These are phyloP conservation scores for Termitomyces sp. DNA, from an alignment of 768 basidiomycete species.

Conservation along the genomic window DNA sequence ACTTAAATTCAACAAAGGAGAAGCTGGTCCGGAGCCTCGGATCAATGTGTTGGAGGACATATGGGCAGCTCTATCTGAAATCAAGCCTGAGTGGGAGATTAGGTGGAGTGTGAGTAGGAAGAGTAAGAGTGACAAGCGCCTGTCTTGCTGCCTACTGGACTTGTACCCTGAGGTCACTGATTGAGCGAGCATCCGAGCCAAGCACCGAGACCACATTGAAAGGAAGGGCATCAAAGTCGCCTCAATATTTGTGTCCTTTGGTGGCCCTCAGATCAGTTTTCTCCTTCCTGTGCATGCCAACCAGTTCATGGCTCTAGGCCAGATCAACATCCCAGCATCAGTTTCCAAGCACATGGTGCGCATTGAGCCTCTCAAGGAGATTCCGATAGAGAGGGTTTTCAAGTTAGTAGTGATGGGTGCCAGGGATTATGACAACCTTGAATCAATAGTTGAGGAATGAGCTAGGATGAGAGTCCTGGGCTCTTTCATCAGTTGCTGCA, in stretches of 20 bases:
- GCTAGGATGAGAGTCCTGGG: no score
- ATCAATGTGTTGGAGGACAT: background rate
- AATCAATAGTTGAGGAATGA: no score
- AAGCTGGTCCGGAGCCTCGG: background rate
- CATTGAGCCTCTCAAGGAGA: no score
- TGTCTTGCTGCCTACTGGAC: no score
- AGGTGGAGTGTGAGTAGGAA: background rate
- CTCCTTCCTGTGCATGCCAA: background rate
- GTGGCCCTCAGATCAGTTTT: background rate
- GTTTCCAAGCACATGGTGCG: background rate
- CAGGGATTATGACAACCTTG: no score
- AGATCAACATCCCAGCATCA: no score
- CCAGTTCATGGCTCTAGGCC: background rate
- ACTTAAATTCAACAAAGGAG: background rate
- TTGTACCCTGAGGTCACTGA: background rate
- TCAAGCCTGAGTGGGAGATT: background rate
- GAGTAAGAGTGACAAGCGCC: no score
- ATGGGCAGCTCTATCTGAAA: background rate
- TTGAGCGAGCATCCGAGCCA: background rate
- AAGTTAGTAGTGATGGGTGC: no score
- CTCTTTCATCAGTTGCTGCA: no score
- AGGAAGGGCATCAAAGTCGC: background rate
- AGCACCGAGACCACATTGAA: background rate
- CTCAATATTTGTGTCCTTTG: background rate
- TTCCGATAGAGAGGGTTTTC: no score